These are phyloP conservation scores for Aspergillus ustus DNA, from an alignment of 2,329 filamentous ascomycete genomes.

Conservation along the genomic window DNA sequence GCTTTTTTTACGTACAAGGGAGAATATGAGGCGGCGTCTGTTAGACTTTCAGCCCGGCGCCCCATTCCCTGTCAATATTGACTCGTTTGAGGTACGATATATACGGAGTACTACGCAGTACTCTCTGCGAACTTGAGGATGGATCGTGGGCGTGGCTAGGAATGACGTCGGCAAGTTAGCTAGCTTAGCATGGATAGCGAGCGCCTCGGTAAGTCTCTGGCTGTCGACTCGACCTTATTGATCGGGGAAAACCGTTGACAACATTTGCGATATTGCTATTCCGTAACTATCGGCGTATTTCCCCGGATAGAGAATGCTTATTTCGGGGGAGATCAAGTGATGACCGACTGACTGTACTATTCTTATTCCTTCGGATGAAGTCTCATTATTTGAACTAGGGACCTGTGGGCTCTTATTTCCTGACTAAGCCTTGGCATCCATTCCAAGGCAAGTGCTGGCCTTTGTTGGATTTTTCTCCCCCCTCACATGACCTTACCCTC, in stretches of 20 bases:
- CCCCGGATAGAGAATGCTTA: neutral
- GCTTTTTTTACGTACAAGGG: neutral
- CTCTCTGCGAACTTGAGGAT: neutral
- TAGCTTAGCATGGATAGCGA: neutral
- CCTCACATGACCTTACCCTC: slow-evolving; percentile 26
- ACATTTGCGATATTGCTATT: neutral
- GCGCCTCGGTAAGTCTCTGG: slow-evolving; percentile 5
- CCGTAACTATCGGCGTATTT: neutral
- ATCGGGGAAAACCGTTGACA: neutral
- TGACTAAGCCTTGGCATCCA: too few species aligned
- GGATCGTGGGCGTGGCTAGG: slow-evolving; percentile 12
- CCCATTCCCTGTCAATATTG: too few species aligned
- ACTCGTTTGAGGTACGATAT: too few species aligned
- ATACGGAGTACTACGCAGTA: too few species aligned
- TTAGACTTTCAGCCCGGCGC: neutral
- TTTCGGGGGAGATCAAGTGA: too few species aligned
- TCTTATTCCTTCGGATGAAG: too few species aligned
- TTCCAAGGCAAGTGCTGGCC: slow-evolving; percentile 12
- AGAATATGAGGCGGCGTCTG: neutral
- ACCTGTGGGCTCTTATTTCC: too few species aligned
- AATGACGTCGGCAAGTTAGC: slow-evolving; percentile 35
- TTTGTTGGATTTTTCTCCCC: slow-evolving; percentile 20
- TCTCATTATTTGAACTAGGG: too few species aligned
- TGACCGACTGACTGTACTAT: too few species aligned
- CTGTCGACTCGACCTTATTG: neutral